Base-by-base conservation (phyloP, 257 asterid genomes). In the Nicotiana sylvestris region DNA sequence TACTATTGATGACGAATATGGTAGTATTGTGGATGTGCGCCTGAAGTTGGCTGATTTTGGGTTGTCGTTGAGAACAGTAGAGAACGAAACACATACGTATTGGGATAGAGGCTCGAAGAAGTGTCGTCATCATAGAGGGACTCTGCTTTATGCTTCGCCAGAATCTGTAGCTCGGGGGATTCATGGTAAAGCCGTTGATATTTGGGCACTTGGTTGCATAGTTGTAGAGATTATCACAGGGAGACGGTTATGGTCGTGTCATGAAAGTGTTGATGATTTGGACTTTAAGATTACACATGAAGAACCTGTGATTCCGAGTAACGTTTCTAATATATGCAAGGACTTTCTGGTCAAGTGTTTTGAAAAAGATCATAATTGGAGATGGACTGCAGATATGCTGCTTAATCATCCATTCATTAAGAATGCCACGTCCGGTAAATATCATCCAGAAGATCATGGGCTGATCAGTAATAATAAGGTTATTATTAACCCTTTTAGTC, bases 181-280 rank as follows among this genome's bases (percentile, higher is more conserved):
- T 2, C 81, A 80, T 16, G 49, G 32, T 32, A 27, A 51, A 6
- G 53, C 68, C 0, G 43, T 12, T 0, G 84, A 80, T 46, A 70
- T 84, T 3, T 80, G 86, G 86, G 4, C 70, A 3, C 43, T 84
- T 18, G 84, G 81, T 6, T 60, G 84, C 37, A 32, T 25, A 11
- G 43, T 84, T 0, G 5, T 69, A 1, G 81, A 84, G 68, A 84
- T 84, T 81, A 49, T 80, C 18, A 51, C 51, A 0, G 83, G 77
- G 3, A 12, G 35, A 0, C 62, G 4, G 4, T 0, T 18, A 33
- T 84, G 86, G 78, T 58, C 13, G 2, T 17, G 16, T 6, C 9
- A 5, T 13, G 10, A 5, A 15, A 84, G 3, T 43, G 12, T 5
- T 2, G 27, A 46, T 2, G 53, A 60, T 18, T 61, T 37, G 29